Evolutionary conservation across 2,329 filamentous ascomycete species (phyloP), one percentile per base, ranked within the genome.

Genomic region (Xylaria sp.): DNA sequence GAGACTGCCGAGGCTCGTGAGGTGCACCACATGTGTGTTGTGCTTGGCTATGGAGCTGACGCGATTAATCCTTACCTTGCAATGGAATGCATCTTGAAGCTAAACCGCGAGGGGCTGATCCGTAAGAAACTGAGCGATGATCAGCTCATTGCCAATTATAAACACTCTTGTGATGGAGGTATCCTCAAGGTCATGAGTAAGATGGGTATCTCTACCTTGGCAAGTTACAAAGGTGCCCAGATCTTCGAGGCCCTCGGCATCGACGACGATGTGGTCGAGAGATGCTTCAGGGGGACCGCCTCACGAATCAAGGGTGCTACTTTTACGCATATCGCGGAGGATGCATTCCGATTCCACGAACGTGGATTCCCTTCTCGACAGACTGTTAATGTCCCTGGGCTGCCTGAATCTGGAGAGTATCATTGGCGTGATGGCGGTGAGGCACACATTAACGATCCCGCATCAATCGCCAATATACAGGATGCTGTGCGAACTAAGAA

Each of bases 111-210:
- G 82, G 92, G 92, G 60, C 85, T 97, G 71, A 97, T 97, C 80
- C 92, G 94, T 80, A 97, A 97, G 87, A 92, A 96, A 80, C 84
- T 97, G 51, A 88, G 87, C 23, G 89, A 96, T 67, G 91, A 97
- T 69, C 87, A 90, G 76, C 89, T 97, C 65, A 94, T 97, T 74
- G 90, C 91, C 76, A 98, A 98, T 84, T 98, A 97, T 87, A 97
- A 97, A 84, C 93, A 97, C 81, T 97, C 95, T 71, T 95, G 93
- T 76, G 94, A 97, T 74, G 95, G 95, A 77, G 95, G 95, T 83
- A 97, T 98, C 72, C 86, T 98, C 72, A 98, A 98, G 83, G 95
- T 98, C 80, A 98, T 98, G 95, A 96, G 92, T 81, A 98, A 98
- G 86, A 98, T 98, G 95, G 95, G 95, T 84, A 98, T 98, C 72